Evolutionary conservation across 2,329 filamentous ascomycete species (phyloP).

Genomic region (Fusarium agapanthi): DNA sequence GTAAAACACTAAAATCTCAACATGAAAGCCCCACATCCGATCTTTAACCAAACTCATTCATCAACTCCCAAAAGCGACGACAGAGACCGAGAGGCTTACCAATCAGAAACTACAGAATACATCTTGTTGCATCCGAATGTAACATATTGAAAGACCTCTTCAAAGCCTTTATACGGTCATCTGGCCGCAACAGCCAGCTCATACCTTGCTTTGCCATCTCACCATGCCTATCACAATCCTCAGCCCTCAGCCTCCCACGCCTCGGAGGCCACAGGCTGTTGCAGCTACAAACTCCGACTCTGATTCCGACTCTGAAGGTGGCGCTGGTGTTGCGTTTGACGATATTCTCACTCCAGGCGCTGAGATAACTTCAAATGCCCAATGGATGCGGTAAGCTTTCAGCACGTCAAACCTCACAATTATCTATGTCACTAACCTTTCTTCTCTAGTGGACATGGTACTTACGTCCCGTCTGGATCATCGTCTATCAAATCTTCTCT

Average conservation of each 20-base stretch:
- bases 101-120: not conserved
- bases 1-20: constrained; percentile 42
- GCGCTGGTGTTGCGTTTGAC: constrained; percentile 54
- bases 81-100: constrained; percentile 1
- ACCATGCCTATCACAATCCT: constrained; percentile 61
- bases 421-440: constrained; percentile 8
- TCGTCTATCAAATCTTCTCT: constrained; percentile 87
- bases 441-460: constrained; percentile 82
- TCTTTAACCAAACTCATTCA: constrained; percentile 37
- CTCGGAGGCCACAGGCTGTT: constrained; percentile 30
- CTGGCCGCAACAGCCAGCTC: not conserved
- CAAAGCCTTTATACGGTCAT: not conserved
- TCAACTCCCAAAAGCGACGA: constrained; percentile 6
- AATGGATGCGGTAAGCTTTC: constrained; percentile 83
- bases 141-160: not conserved
- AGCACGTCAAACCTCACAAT: not conserved
- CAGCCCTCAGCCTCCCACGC: constrained; percentile 50
- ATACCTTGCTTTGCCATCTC: constrained; percentile 18
- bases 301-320: constrained; percentile 56
- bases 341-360: constrained; percentile 89
- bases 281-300: constrained; percentile 47
- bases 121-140: not conserved
- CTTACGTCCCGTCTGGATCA: constrained; percentile 72
- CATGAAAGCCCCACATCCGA: constrained; percentile 42
- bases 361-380: constrained; percentile 86